Conservation (phyloP, 1,284 basidiomycete species). For the Peniophora sp. region DNA sequence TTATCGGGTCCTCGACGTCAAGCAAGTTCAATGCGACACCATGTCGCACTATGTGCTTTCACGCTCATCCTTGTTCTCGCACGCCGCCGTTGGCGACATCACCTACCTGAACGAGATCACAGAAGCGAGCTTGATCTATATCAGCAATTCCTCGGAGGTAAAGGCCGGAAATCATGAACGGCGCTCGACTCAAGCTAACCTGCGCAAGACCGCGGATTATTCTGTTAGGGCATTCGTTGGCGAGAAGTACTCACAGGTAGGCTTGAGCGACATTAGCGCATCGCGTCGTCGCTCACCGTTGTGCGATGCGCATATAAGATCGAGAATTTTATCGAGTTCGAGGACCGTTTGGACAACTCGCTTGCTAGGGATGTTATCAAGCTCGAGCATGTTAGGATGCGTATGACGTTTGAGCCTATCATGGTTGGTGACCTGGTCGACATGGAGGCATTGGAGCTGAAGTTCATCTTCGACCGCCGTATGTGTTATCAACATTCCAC, state of each 20-base stretch:
- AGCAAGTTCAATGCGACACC: conserved; percentile 81
- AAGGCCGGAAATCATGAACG: conserved; percentile 7
- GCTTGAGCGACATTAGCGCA: conserved; percentile 1
- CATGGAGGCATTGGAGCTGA: conserved; percentile 75
- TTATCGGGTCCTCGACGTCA: conserved; percentile 67
- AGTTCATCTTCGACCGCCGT: conserved; percentile 78
- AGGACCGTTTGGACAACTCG: conserved; percentile 72
- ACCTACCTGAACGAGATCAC: conserved; percentile 65
- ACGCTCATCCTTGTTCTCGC: conserved; percentile 72
- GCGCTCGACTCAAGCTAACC: conserved; percentile 7
- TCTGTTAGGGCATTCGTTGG: conserved; percentile 66
- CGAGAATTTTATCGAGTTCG: conserved; percentile 72
- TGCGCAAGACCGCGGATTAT: conserved; percentile 65
- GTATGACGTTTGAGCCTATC: conserved; percentile 65
- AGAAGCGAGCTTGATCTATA: conserved; percentile 72
- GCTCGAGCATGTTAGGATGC: conserved; percentile 77
- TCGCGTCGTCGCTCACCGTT: not conserved
- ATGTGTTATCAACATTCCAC: conserved; percentile 17
- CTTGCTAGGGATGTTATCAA: conserved; percentile 72
- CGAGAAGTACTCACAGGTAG: conserved; percentile 75
- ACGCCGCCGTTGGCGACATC: conserved; percentile 63
- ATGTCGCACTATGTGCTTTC: conserved; percentile 75
- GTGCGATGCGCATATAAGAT: too few relatives aligned
- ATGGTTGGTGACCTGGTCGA: conserved; percentile 56
- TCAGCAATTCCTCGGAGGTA: conserved; percentile 71